A percentile compares a stretch with the other conserved stretches of the same genome.
Conservation (phyloP, 2,329 filamentous ascomycete genomes). For the Stromatinia cepivora region DNA sequence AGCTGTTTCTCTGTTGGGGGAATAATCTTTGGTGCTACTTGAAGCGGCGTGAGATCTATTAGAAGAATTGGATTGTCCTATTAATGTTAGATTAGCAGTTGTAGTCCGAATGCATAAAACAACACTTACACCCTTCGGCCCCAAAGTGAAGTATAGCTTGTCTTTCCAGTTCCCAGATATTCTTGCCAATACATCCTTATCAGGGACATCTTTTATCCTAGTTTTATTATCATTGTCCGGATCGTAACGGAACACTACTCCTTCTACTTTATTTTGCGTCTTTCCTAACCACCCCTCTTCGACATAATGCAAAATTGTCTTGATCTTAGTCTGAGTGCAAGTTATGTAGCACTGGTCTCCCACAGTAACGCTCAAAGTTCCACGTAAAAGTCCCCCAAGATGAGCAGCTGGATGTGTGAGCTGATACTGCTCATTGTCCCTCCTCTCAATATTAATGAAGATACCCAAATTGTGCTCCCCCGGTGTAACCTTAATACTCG, state of each 20-base stretch:
- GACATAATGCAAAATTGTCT: slow-evolving; percentile 87
- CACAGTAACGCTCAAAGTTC: slow-evolving; percentile 85
- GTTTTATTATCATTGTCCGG: slow-evolving; percentile 79
- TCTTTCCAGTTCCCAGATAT: slow-evolving; percentile 87
- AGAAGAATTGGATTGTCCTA: slow-evolving; percentile 68
- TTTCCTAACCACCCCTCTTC: slow-evolving; percentile 95
- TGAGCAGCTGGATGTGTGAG: slow-evolving; percentile 94
- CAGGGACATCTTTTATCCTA: slow-evolving; percentile 81
- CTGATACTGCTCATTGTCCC: slow-evolving; percentile 88
- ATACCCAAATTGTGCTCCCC: slow-evolving; percentile 95
- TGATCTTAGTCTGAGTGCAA: slow-evolving; percentile 86
- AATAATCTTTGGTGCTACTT: slow-evolving; percentile 73
- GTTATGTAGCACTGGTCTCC: slow-evolving; percentile 86
- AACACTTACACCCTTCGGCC: slow-evolving; percentile 57
- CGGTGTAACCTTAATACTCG: slow-evolving; percentile 85
- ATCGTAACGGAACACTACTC: slow-evolving; percentile 87
- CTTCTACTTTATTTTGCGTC: slow-evolving; percentile 86
- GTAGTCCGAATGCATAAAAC: slow-evolving; percentile 28
- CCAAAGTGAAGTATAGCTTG: slow-evolving; percentile 61
- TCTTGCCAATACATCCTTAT: slow-evolving; percentile 77
- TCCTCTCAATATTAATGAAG: slow-evolving; percentile 80
- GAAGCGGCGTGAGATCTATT: slow-evolving; percentile 83
- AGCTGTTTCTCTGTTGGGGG: slow-evolving; percentile 79
- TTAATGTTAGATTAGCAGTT: slow-evolving; percentile 37
- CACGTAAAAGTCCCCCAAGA: slow-evolving; percentile 82